phyloP scores from a whole-genome alignment of 2,329 filamentous ascomycete genomes.

The Beauveria sp. region DNA sequence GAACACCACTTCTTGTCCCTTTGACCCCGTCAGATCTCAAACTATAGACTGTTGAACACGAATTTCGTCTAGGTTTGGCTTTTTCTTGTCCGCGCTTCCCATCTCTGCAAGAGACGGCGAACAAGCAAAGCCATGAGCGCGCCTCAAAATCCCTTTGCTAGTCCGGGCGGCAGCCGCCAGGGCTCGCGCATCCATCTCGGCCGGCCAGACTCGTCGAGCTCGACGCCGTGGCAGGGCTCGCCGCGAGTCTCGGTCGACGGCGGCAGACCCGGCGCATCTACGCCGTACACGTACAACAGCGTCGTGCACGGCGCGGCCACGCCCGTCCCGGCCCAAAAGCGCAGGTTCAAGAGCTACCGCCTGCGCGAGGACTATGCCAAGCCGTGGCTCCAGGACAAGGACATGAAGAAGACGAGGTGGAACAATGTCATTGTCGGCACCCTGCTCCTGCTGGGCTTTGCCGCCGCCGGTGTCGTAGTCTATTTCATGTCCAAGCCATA shows the following conservation, averaged over 20 bases:
- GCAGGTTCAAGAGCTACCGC: constrained; percentile 26
- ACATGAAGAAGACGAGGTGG: constrained; percentile 25
- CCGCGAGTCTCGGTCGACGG: constrained; percentile 1
- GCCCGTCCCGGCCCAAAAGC: background rate
- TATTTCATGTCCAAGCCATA: constrained; percentile 24
- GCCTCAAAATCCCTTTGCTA: background rate
- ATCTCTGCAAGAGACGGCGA: background rate
- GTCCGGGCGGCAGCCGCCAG: background rate
- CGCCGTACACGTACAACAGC: constrained; percentile 9
- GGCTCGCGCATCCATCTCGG: no score
- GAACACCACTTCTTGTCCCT: background rate
- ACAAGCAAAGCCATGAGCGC: background rate
- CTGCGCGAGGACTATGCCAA: constrained; percentile 29
- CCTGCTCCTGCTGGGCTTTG: constrained; percentile 26
- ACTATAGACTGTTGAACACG: no score
- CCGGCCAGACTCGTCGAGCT: background rate
- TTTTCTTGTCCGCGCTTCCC: background rate
- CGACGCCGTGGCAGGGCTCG: background rate
- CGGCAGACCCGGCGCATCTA: background rate
- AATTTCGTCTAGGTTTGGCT: no score
- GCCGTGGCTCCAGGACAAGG: constrained; percentile 30
- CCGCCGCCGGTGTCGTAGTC: constrained; percentile 25
- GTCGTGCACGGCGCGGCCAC: background rate
- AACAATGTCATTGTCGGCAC: constrained; percentile 28
- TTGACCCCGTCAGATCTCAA: no score